phyloP scores from a whole-genome alignment of 305 asterid species.

The Fraxinus xanthoxyloides region DNA sequence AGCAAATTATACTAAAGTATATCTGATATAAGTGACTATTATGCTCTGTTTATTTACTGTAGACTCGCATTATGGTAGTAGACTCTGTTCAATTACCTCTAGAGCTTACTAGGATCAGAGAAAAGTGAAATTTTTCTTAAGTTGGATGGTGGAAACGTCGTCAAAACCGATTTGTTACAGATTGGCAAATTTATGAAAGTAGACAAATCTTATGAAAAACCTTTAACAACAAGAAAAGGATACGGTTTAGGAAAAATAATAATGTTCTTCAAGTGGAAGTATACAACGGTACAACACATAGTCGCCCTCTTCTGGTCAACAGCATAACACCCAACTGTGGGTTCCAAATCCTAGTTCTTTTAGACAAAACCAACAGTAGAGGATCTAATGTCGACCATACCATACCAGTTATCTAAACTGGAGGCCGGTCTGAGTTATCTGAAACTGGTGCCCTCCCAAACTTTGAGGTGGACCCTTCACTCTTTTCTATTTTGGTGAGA shows the following conservation, averaged over 20 bases:
- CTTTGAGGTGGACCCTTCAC: not conserved
- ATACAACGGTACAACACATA: not conserved
- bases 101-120: not conserved
- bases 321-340: not conserved
- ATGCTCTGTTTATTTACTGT: not conserved
- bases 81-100: not conserved
- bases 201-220: not conserved
- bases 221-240: not conserved
- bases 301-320: constrained; percentile 17
- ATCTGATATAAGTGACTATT: not conserved
- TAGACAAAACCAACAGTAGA: not conserved
- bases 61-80: not conserved
- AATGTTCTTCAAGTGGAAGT: not conserved
- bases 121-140: not conserved
- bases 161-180: not conserved
- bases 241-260: not conserved
- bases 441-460: not conserved
- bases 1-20: not conserved
- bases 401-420: not conserved
- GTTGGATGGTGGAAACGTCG: not conserved
- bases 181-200: not conserved
- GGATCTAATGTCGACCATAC: not conserved
- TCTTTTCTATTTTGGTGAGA: constrained; percentile 26
- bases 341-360: not conserved
- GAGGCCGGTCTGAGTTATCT: not conserved